Percentiles rank a stretch among this genome's conserved stretches.
These are phyloP conservation scores for Cladosporium sp. DNA, from an alignment of 2,329 filamentous ascomycete genomes.

Conservation along the genomic window DNA sequence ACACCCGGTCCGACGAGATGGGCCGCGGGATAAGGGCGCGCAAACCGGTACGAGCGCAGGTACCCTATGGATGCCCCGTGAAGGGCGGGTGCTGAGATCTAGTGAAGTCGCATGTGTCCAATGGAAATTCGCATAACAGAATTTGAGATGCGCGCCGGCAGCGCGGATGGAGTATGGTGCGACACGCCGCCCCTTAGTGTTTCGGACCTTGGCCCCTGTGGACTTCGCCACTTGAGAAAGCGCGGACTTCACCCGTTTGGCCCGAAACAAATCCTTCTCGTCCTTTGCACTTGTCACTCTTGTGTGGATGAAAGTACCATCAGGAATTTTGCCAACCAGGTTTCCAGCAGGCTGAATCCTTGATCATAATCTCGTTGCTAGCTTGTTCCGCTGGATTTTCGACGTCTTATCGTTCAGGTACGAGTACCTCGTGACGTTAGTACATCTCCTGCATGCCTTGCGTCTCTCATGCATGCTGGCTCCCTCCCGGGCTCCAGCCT, in stretches of 20 bases:
- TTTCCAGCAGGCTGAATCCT: not conserved
- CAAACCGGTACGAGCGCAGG: constrained; percentile 8
- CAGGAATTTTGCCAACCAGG: not conserved
- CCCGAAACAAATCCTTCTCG: constrained; percentile 9
- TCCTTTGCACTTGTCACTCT: not conserved
- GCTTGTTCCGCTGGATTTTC: too few species aligned
- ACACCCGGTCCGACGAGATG: not conserved
- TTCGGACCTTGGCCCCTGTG: constrained; percentile 9
- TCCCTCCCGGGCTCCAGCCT: not conserved
- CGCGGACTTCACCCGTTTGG: not conserved
- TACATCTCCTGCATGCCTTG: not conserved
- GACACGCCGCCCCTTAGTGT: constrained; percentile 9
- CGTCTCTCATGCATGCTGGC: constrained; percentile 1
- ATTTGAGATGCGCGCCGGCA: not conserved
- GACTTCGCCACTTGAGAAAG: constrained; percentile 1
- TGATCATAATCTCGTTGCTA: not conserved
- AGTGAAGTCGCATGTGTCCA: constrained; percentile 9
- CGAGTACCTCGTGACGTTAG: not conserved
- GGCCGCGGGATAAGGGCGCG: constrained; percentile 7
- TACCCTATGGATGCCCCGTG: constrained; percentile 7
- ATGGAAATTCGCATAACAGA: not conserved
- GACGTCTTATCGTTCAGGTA: not conserved
- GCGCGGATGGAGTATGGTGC: constrained; percentile 1
- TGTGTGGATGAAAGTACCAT: not conserved
- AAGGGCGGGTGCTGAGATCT: constrained; percentile 10